Evolutionary conservation across 257 asterid species (phyloP), one percentile per base, ranked within the genome.

Genomic region (Cruciata laevipes): DNA sequence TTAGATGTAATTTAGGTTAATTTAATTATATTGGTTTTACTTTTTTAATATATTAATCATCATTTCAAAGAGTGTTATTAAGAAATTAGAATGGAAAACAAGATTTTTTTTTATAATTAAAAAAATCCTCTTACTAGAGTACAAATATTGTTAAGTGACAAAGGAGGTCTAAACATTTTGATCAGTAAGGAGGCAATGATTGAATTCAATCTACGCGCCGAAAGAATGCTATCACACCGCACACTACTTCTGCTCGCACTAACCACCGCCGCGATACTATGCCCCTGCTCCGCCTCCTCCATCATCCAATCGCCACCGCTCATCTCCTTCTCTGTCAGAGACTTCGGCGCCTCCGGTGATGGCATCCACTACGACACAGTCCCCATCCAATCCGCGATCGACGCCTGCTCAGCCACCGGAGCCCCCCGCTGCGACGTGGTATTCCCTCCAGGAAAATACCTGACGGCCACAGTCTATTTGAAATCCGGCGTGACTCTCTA

Each of bases 401-500:
- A 90, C 76, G 82, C 80, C 71, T 93, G 99, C 83, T 72, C 65
- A 11, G 3, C 40, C 55, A 38, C 16, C 73, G 71, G 38, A 31
- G 55, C 14, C 76, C 73, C 75, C 6, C 82, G 68, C 53, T 90
- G 97, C 87, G 83, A 71, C 76, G 97, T 93, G 71, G 61, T 53
- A 61, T 90, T 93, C 78, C 99, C 96, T 0, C 81, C 87, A 3
- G 99, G 97, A 0, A 85, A 78, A 14, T 93, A 93, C 88, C 73
- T 90, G 21, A 93, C 97, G 10, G 85, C 86, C 38, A 93, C 97
- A 0, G 4, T 93, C 7, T 65, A 65, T 84, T 77, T 93, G 20
- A 89, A 79, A 75, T 89, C 99, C 68, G 84, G 88, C 75, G 96
- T 93, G 21, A 56, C 80, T 20, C 40, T 93, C 65, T 74, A 86